Conservation (phyloP, 306 rosid genomes). For the Vigna mungo region DNA sequence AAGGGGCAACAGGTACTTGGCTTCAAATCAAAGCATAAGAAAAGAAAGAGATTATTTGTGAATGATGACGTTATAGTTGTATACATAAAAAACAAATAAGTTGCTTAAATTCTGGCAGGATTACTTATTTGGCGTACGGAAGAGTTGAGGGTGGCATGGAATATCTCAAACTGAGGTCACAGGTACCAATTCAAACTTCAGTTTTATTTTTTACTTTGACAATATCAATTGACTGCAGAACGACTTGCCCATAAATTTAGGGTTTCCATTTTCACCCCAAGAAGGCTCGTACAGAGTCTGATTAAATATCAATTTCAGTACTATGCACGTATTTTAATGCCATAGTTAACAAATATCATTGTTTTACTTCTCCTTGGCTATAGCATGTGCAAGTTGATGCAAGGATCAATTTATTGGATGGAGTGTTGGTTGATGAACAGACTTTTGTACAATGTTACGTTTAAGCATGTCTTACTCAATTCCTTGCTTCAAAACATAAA, state of each 20-base stretch:
- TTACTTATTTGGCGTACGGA: background rate
- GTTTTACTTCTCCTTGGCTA: conserved; percentile 15
- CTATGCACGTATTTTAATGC: background rate
- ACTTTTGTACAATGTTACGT: conserved; percentile 23
- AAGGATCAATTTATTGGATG: conserved; percentile 22
- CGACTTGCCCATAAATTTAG: conserved; percentile 32
- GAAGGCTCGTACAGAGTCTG: background rate
- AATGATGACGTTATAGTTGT: background rate
- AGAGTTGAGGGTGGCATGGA: background rate
- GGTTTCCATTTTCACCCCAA: conserved; percentile 30
- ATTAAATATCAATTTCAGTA: background rate
- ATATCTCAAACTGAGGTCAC: background rate
- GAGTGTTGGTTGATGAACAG: conserved; percentile 3
- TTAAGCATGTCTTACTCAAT: conserved; percentile 20
- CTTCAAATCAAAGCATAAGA: conserved; percentile 17
- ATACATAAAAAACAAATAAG: background rate
- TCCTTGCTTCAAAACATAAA: conserved; percentile 33
- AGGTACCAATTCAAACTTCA: background rate
- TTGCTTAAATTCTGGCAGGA: conserved; percentile 2
- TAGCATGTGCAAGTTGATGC: conserved; percentile 31
- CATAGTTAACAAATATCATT: background rate
- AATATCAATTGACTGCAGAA: background rate
- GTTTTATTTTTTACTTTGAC: background rate
- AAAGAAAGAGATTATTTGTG: conserved; percentile 1
- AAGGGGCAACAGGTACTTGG: background rate